Percentiles rank a stretch among this genome's conserved stretches.
Conservation (phyloP, 306 rosid genomes). For the Sesbania bispinosa region DNA sequence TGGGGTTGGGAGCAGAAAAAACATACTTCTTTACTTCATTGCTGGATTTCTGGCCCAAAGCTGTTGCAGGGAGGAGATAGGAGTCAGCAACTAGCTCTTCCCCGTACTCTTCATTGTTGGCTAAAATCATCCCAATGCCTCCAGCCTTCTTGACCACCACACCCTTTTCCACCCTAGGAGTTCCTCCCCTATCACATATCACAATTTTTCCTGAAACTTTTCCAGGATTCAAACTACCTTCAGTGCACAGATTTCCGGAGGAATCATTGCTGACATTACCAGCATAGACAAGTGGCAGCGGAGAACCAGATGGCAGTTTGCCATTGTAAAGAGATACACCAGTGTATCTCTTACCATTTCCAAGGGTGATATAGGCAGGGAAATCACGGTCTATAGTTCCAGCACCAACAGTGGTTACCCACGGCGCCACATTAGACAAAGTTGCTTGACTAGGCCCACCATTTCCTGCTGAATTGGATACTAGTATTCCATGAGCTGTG, state of each 20-base stretch:
- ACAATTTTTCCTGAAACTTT: constrained; percentile 82
- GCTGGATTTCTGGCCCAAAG: constrained; percentile 59
- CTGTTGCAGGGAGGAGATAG: constrained; percentile 55
- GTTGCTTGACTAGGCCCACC: constrained; percentile 50
- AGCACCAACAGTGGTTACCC: constrained; percentile 83
- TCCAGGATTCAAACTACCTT: constrained; percentile 41
- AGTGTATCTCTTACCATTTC: constrained; percentile 53
- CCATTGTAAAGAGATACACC: constrained; percentile 73
- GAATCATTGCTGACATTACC: constrained; percentile 41
- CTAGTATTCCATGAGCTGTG: constrained; percentile 57
- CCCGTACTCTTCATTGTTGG: constrained; percentile 60
- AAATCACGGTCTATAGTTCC: constrained; percentile 93
- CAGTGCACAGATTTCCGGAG: constrained; percentile 40
- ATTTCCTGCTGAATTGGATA: constrained; percentile 85
- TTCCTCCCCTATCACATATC: constrained; percentile 76
- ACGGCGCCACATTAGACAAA: constrained; percentile 74
- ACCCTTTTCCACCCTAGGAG: constrained; percentile 58
- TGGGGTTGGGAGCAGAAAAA: constrained; percentile 49
- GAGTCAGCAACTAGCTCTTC: constrained; percentile 74
- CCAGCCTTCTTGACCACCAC: constrained; percentile 71
- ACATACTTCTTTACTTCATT: constrained; percentile 55
- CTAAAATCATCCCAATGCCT: constrained; percentile 74
- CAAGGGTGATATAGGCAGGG: constrained; percentile 61
- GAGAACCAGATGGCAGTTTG: constrained; percentile 36
- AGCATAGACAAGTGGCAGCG: constrained; percentile 64